Conservation (phyloP, 345 rosid species). For the Moringa oleifera region DNA sequence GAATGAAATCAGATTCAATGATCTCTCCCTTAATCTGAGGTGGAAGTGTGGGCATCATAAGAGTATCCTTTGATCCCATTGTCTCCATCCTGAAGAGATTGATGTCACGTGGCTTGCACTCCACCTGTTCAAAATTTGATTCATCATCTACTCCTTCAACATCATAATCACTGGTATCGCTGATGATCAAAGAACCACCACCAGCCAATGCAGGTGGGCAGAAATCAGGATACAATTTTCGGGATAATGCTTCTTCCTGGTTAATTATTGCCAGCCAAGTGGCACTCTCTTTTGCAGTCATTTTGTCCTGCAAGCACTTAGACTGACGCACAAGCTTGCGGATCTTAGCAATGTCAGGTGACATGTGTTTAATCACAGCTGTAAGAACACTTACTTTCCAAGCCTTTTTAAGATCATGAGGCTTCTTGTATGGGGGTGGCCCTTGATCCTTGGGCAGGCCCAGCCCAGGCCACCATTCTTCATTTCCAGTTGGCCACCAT, state of each 20-base stretch:
- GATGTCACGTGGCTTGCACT: slow-evolving; percentile 37
- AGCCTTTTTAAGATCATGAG: slow-evolving; percentile 83
- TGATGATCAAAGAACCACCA: slow-evolving; percentile 44
- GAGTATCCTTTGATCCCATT: slow-evolving; percentile 22
- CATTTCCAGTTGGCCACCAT: slow-evolving; percentile 81
- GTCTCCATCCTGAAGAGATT: slow-evolving; percentile 32
- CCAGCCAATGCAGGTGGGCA: slow-evolving; percentile 35
- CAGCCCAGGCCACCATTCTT: slow-evolving; percentile 80
- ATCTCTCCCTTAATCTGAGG: slow-evolving; percentile 54
- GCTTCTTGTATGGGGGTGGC: slow-evolving; percentile 75
- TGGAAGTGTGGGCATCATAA: slow-evolving; percentile 29
- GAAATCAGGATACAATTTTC: slow-evolving; percentile 57
- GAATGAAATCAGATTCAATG: slow-evolving; percentile 24
- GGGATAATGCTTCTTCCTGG: slow-evolving; percentile 63
- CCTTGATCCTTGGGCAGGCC: slow-evolving; percentile 58
- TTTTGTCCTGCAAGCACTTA: slow-evolving; percentile 82
- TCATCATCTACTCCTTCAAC: slow-evolving; percentile 54
- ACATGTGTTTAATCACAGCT: slow-evolving; percentile 80
- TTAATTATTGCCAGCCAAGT: slow-evolving; percentile 71
- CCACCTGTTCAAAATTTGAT: slow-evolving; percentile 29
- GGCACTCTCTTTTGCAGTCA: slow-evolving; percentile 88
- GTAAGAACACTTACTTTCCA: slow-evolving; percentile 80
- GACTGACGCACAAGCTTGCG: slow-evolving; percentile 82
- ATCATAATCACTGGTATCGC: slow-evolving; percentile 63
- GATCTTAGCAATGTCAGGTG: slow-evolving; percentile 68